Evolutionary conservation across 2,329 filamentous ascomycete genomes (phyloP).

Genomic region (Cladorrhinum sp.): DNA sequence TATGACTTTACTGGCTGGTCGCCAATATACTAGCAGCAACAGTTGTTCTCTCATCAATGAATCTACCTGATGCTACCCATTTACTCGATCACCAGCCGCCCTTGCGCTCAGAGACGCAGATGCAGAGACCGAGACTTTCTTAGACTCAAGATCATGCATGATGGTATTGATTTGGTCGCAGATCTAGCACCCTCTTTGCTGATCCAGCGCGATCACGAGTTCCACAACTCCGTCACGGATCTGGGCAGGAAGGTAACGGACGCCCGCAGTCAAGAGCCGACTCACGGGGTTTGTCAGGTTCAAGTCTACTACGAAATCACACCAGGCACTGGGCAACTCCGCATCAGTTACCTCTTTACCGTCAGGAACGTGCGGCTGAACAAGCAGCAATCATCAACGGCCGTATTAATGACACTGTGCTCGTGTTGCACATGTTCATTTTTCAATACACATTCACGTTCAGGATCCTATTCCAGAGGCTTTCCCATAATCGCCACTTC

Average conservation of each 20-base stretch:
- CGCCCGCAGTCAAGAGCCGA: not conserved
- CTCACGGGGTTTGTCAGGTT: not conserved
- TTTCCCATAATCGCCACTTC: not conserved
- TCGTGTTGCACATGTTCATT: not conserved
- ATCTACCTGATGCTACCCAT: not conserved
- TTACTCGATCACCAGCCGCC: not conserved
- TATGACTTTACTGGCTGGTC: too few species aligned
- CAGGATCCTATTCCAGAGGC: not conserved
- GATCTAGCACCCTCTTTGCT: slow-evolving; percentile 1
- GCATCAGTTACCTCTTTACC: not conserved
- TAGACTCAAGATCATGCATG: slow-evolving; percentile 6
- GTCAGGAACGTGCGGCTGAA: not conserved
- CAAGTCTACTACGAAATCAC: not conserved
- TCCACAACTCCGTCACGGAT: not conserved
- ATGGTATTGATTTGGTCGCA: not conserved
- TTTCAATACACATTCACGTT: too few species aligned
- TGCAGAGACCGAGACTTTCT: not conserved
- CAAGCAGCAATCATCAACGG: not conserved
- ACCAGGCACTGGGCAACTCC: too few species aligned
- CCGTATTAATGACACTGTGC: not conserved
- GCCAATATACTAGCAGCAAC: not conserved
- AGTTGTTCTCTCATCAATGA: not conserved
- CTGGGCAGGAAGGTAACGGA: not conserved
- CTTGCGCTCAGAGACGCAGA: not conserved
- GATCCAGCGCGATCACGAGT: not conserved